Percentiles rank a stretch among this genome's conserved stretches.
Evolutionary conservation across 1,284 basidiomycete genomes (phyloP).

Genomic region (Trametes hirsuta): DNA sequence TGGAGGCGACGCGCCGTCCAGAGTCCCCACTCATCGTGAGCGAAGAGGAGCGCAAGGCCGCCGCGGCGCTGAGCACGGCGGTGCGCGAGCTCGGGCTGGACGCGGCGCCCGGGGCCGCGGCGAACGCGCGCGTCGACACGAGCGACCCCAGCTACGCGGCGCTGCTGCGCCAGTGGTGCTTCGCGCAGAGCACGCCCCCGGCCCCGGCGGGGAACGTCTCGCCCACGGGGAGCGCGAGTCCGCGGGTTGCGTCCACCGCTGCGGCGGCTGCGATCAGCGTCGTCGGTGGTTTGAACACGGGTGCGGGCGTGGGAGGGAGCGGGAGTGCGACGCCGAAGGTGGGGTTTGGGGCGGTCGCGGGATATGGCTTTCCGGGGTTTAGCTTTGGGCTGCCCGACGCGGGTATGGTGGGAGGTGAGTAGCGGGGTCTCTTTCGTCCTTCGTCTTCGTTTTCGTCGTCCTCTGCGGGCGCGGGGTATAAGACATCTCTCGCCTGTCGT

Average conservation of each 20-base stretch:
- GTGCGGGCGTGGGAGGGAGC: conserved; percentile 1
- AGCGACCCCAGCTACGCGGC: conserved; percentile 56
- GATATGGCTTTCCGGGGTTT: conserved; percentile 30
- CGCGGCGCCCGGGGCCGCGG: conserved; percentile 1
- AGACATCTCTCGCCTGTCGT: conserved; percentile 2
- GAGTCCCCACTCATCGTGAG: neutral
- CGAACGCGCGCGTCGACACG: conserved; percentile 25
- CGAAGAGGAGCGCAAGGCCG: conserved; percentile 12
- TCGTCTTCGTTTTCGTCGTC: neutral
- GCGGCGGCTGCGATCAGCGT: conserved; percentile 1
- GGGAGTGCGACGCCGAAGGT: conserved; percentile 20
- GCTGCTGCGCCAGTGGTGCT: conserved; percentile 72
- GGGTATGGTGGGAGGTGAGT: conserved; percentile 33
- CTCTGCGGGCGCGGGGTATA: neutral
- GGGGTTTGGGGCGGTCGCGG: conserved; percentile 20
- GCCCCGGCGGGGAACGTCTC: conserved; percentile 10
- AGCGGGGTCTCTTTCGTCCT: too few relatives aligned
- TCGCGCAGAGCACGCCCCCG: conserved; percentile 48
- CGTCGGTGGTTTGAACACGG: neutral
- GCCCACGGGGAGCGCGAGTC: conserved; percentile 1
- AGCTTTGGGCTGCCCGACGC: conserved; percentile 30
- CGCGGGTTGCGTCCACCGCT: conserved; percentile 3
- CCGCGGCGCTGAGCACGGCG: conserved; percentile 19
- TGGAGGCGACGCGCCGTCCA: neutral
- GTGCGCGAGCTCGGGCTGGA: conserved; percentile 22